Percentiles rank a stretch among this genome's conserved stretches.
Evolutionary conservation across 331 rosid species (phyloP).

Genomic region (Cucumis variabilis): DNA sequence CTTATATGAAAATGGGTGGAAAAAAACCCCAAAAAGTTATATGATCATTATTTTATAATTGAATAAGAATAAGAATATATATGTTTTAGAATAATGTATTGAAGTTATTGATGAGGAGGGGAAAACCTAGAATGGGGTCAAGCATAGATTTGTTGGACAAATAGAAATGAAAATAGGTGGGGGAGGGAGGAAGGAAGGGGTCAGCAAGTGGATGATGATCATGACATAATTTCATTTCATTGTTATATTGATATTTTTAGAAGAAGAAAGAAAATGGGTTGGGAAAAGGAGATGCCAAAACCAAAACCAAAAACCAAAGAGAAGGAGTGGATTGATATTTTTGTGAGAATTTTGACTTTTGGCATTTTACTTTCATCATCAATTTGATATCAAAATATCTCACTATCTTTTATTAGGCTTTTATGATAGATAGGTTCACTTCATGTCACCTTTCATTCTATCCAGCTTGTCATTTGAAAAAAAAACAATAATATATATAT

Average conservation of each 20-base stretch:
- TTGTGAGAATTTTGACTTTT: background rate
- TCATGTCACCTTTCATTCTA: slow-evolving; percentile 14
- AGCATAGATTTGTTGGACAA: slow-evolving; percentile 13
- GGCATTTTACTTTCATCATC: background rate
- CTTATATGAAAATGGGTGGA: too few species aligned
- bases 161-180: slow-evolving; percentile 6
- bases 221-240: background rate
- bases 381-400: slow-evolving; percentile 17
- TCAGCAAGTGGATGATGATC: slow-evolving; percentile 5
- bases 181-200: background rate
- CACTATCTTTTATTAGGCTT: background rate
- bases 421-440: background rate
- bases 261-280: background rate
- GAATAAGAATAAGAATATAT: background rate
- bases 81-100: background rate
- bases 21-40: too few species aligned
- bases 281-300: slow-evolving; percentile 24
- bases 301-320: background rate
- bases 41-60: too few species aligned
- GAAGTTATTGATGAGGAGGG: background rate
- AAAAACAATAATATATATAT: too few species aligned
- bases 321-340: slow-evolving; percentile 5
- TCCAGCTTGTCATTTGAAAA: background rate
- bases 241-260: background rate
- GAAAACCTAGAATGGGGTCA: background rate